phyloP scores from a whole-genome alignment of 768 basidiomycete genomes.

The Gautieria morchelliformis region DNA sequence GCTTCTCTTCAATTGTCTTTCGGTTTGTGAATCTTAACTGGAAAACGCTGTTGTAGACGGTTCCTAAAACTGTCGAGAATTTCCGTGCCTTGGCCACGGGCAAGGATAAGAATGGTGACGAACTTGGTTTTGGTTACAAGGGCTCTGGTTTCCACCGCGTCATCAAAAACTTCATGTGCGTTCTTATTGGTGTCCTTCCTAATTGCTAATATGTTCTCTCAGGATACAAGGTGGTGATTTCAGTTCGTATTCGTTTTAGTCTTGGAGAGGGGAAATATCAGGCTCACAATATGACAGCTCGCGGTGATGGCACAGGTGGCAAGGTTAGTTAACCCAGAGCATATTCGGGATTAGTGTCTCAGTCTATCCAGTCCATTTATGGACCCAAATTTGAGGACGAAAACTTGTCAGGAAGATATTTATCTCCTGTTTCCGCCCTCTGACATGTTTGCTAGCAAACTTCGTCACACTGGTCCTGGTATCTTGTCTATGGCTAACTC shows the following conservation, averaged over 20 bases:
- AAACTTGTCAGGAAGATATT: conserved; percentile 62
- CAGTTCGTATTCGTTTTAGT: conserved; percentile 35
- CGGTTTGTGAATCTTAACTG: conserved; percentile 1
- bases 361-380: conserved; percentile 62
- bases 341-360: background rate
- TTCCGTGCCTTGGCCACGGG: conserved; percentile 91
- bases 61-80: conserved; percentile 95
- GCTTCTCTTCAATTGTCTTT: conserved; percentile 14
- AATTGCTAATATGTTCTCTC: conserved; percentile 4
- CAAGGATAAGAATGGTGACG: conserved; percentile 64
- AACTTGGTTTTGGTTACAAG: conserved; percentile 85
- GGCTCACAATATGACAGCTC: conserved; percentile 33
- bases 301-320: conserved; percentile 84
- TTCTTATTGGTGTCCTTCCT: background rate
- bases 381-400: conserved; percentile 88
- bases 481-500: conserved; percentile 93
- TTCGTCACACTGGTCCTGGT: conserved; percentile 85
- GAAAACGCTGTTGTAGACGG: conserved; percentile 45
- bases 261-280: background rate
- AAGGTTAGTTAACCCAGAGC: conserved; percentile 40
- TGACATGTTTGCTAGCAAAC: conserved; percentile 53
- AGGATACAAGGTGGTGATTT: conserved; percentile 99
- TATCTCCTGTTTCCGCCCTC: background rate
- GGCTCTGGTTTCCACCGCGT: conserved; percentile 96
- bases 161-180: conserved; percentile 85